A percentile compares a stretch with the other conserved stretches of the same genome.
Conservation (phyloP, 129 eudicot genomes). For the Artemisia tridentata region DNA sequence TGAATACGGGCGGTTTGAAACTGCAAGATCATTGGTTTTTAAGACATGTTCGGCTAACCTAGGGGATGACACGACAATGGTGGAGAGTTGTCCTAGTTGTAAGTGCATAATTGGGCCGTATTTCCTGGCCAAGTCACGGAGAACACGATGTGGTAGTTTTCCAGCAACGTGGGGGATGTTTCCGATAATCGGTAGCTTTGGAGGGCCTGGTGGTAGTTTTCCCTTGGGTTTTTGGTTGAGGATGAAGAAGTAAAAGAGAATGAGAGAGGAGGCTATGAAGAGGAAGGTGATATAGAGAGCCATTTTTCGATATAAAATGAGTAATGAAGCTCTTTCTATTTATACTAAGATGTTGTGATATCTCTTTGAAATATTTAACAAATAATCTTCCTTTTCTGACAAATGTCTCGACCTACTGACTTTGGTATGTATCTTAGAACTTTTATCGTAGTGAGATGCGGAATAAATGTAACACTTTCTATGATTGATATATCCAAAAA, state of each 20-base stretch:
- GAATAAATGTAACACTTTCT: no score
- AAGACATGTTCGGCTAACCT: constrained; percentile 11
- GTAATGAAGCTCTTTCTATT: no score
- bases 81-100: constrained; percentile 19
- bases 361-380: no score
- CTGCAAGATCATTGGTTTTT: constrained; percentile 16
- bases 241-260: background rate
- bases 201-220: constrained; percentile 20
- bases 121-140: constrained; percentile 20
- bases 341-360: no score
- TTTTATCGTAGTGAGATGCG: no score
- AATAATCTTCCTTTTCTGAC: no score
- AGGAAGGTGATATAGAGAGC: no score
- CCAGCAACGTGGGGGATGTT: constrained; percentile 15
- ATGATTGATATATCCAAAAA: no score
- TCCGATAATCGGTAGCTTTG: constrained; percentile 14
- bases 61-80: constrained; percentile 13
- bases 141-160: constrained; percentile 8
- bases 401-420: no score
- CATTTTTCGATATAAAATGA: no score
- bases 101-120: constrained; percentile 26
- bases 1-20: constrained; percentile 13
- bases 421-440: no score
- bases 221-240: background rate
- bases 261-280: background rate